phyloP scores from a whole-genome alignment of 1,284 basidiomycete genomes.

The Cryptococcus neoformans region DNA sequence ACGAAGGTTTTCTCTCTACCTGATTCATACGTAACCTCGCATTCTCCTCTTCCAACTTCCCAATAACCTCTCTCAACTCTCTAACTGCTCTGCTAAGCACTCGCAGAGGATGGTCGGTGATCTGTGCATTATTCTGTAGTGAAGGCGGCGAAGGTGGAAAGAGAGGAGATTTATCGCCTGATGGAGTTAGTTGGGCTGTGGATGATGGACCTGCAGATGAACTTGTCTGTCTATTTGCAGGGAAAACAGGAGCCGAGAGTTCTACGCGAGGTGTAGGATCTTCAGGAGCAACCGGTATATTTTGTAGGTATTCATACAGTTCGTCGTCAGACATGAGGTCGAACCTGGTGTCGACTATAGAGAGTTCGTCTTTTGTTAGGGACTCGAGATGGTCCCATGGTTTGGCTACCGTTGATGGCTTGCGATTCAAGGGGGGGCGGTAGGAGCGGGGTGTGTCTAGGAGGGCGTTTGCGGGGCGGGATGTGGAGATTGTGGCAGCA shows the following conservation, averaged over 20 bases:
- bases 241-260: not conserved
- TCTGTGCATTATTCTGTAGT: not conserved
- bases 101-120: slow-evolving; percentile 33
- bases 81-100: slow-evolving; percentile 36
- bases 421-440: slow-evolving; percentile 3
- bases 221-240: too few relatives aligned
- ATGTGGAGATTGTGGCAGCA: slow-evolving; percentile 12
- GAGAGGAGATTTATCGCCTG: slow-evolving; percentile 18
- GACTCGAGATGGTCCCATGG: slow-evolving; percentile 21
- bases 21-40: slow-evolving; percentile 12
- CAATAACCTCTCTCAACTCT: slow-evolving; percentile 32
- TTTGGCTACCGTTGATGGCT: slow-evolving; percentile 2
- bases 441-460: not conserved
- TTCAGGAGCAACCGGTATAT: not conserved
- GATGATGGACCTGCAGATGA: too few relatives aligned
- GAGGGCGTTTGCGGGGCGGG: slow-evolving; percentile 1
- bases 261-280: not conserved
- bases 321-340: slow-evolving; percentile 39
- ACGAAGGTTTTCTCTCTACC: not conserved
- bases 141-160: slow-evolving; percentile 43
- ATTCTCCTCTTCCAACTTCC: slow-evolving; percentile 36
- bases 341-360: slow-evolving; percentile 33
- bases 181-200: not conserved
- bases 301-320: slow-evolving; percentile 17
- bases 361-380: slow-evolving; percentile 31